Percentiles rank a stretch among this genome's conserved stretches.
Conservation (phyloP, 2,329 filamentous ascomycete species). For the Penicillium sp. region DNA sequence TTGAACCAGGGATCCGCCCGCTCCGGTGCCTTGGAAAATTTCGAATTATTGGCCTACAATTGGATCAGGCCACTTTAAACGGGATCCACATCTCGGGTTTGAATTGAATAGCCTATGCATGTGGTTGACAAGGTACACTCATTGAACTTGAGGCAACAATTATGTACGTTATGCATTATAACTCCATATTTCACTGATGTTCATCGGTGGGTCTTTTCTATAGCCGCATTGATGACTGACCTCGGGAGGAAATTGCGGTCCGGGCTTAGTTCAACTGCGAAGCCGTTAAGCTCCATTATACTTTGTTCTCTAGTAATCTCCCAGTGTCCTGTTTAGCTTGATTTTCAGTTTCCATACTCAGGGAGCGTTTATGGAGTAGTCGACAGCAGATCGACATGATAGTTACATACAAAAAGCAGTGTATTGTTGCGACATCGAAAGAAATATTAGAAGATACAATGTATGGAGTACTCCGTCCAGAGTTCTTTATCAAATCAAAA, state of each 20-base stretch:
- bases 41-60: not conserved
- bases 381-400: not conserved
- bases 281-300: not conserved
- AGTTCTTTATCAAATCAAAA: not conserved
- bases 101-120: not conserved
- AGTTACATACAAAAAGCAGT: not conserved
- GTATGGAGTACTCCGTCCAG: too few relatives aligned
- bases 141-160: not conserved
- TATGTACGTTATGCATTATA: not conserved
- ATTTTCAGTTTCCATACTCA: not conserved
- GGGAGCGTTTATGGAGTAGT: too few relatives aligned
- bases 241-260: not conserved
- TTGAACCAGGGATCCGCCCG: slow-evolving; percentile 15
- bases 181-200: not conserved
- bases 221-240: not conserved
- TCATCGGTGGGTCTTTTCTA: not conserved
- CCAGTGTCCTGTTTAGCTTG: not conserved
- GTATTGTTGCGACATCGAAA: not conserved
- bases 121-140: not conserved
- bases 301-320: not conserved
- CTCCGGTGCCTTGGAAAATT: slow-evolving; percentile 13
- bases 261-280: not conserved
- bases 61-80: slow-evolving; percentile 1
- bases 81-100: not conserved
- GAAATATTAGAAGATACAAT: not conserved